These are phyloP conservation scores for Lactarius pseudohatsudake DNA, from an alignment of 768 basidiomycete species.

Conservation along the genomic window DNA sequence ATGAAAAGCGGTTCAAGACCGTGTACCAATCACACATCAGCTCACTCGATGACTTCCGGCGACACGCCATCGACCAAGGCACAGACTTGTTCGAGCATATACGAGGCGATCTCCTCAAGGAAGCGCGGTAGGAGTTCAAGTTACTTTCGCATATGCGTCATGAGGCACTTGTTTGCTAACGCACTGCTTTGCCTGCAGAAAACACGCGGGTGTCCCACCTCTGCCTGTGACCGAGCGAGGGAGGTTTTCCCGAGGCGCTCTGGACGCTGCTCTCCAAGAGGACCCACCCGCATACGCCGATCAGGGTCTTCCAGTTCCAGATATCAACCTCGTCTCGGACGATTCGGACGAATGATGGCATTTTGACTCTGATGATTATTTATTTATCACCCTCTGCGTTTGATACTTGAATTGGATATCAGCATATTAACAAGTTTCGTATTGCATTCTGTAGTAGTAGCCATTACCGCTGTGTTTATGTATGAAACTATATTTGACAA, in stretches of 20 bases:
- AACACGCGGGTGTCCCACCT: neutral
- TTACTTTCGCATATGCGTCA: neutral
- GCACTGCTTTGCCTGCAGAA: neutral
- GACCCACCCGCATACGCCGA: neutral
- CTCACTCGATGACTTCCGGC: neutral
- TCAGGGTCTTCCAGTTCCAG: neutral
- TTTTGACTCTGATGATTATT: neutral
- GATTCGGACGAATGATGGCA: neutral
- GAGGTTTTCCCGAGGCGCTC: neutral
- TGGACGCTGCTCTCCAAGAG: neutral
- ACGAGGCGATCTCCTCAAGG: conserved; percentile 8
- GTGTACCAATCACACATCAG: conserved; percentile 4
- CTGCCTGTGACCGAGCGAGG: neutral
- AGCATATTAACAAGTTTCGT: neutral
- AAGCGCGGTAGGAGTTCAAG: neutral
- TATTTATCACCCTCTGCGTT: neutral
- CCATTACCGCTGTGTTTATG: neutral
- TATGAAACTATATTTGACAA: neutral
- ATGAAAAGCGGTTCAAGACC: neutral
- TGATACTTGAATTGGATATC: neutral
- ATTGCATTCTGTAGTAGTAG: neutral
- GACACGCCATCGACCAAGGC: neutral
- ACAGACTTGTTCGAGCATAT: neutral
- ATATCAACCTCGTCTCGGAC: neutral
- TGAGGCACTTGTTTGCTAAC: neutral